phyloP scores from a whole-genome alignment of 805 yeast species.

The Sugiyamaella valdiviana region DNA sequence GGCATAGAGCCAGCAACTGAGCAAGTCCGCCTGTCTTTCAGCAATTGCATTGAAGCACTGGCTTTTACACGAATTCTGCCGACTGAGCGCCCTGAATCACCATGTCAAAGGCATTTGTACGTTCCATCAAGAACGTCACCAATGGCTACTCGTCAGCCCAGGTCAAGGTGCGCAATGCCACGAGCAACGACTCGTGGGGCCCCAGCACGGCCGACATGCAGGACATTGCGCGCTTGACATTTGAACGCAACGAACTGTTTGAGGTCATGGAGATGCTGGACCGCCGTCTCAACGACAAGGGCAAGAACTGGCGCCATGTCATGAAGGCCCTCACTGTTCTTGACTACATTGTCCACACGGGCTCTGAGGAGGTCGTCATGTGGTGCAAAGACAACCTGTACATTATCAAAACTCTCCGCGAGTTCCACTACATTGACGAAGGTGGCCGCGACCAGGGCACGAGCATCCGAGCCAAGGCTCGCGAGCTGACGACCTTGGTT shows the following conservation, averaged over 20 bases:
- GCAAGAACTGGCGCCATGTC: slow-evolving; percentile 95
- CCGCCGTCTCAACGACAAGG: slow-evolving; percentile 87
- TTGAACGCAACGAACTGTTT: slow-evolving; percentile 63
- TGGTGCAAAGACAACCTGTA: slow-evolving; percentile 91
- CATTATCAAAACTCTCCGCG: slow-evolving; percentile 82
- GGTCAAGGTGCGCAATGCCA: slow-evolving; percentile 83
- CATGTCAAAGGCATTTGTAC: slow-evolving; percentile 73
- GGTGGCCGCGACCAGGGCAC: slow-evolving; percentile 80
- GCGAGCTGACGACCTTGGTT: slow-evolving; percentile 73
- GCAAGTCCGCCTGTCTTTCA: no score
- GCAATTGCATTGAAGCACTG: no score
- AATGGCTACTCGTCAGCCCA: slow-evolving; percentile 85
- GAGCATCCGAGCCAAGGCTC: slow-evolving; percentile 81
- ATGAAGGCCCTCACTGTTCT: slow-evolving; percentile 86
- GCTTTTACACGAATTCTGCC: no score
- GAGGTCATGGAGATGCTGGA: slow-evolving; percentile 94
- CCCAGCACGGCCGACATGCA: slow-evolving; percentile 81
- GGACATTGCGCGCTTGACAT: slow-evolving; percentile 70
- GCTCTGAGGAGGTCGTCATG: slow-evolving; percentile 79
- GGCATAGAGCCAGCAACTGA: no score
- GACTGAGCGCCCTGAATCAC: not conserved
- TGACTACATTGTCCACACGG: slow-evolving; percentile 78
- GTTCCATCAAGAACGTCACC: slow-evolving; percentile 82
- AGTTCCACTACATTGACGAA: slow-evolving; percentile 78
- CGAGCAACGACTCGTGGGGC: slow-evolving; percentile 79